Evolutionary conservation across 495 filamentous ascomycete species (phyloP).

Genomic region (Viridothelium virens): DNA sequence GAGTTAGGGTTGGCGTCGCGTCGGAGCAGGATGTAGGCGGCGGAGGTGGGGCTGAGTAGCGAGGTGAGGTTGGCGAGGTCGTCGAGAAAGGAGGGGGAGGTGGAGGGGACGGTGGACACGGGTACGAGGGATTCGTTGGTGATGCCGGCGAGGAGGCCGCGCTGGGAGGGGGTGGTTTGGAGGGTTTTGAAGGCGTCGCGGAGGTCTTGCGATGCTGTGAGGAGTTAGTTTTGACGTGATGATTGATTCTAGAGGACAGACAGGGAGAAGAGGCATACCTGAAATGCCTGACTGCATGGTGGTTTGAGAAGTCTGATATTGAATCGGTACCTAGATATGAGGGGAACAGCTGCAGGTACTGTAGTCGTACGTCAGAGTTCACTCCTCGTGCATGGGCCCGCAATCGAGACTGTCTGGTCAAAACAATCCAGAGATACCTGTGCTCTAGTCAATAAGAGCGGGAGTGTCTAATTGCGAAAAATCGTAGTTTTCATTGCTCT

Average conservation of each 20-base stretch:
- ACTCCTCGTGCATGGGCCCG: neutral
- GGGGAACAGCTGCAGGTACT: neutral
- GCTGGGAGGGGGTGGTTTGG: conserved; percentile 53
- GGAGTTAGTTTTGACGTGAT: conserved; percentile 10
- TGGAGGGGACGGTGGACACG: conserved; percentile 48
- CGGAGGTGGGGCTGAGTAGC: conserved; percentile 62
- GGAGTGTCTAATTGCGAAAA: neutral
- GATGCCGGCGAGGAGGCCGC: conserved; percentile 79
- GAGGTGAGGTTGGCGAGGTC: conserved; percentile 52
- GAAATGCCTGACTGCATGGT: conserved; percentile 86
- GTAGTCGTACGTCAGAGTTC: neutral
- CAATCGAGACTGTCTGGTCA: neutral
- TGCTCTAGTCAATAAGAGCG: neutral
- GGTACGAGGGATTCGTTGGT: conserved; percentile 65
- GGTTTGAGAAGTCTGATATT: neutral
- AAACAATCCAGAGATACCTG: too few species aligned
- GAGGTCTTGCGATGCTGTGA: conserved; percentile 75
- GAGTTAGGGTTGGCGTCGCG: conserved; percentile 31
- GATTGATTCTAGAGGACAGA: conserved; percentile 11
- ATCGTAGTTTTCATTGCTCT: neutral
- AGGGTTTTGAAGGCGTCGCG: conserved; percentile 71
- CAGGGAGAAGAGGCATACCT: conserved; percentile 41
- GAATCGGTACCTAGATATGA: neutral
- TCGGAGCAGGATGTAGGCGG: conserved; percentile 80
- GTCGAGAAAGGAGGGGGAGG: conserved; percentile 51